phyloP scores from a whole-genome alignment of 2,329 filamentous ascomycete species.

The Teratosphaeria zuluensis region DNA sequence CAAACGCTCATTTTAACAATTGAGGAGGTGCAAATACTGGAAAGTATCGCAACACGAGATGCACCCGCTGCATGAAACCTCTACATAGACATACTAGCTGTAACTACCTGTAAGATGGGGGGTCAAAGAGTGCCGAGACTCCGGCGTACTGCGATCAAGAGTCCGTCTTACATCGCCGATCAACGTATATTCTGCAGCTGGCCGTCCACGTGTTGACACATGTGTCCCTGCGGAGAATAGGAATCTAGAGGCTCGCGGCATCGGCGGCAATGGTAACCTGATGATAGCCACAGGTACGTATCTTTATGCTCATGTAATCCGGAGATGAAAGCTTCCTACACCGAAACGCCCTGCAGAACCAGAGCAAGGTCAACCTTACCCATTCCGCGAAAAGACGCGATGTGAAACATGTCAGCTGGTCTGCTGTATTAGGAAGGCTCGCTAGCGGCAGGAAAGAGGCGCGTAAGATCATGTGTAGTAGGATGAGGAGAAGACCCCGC shows the following conservation, averaged over 20 bases:
- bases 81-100: no score
- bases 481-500: background rate
- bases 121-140: no score
- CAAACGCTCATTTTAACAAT: no score
- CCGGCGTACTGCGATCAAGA: no score
- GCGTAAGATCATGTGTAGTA: background rate
- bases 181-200: background rate
- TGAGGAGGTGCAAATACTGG: no score
- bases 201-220: background rate
- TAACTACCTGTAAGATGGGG: no score
- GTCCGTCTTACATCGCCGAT: no score
- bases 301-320: background rate
- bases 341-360: background rate
- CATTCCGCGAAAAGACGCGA: background rate
- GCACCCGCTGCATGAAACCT: no score
- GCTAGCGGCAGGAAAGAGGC: background rate
- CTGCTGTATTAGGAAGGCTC: background rate
- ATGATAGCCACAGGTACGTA: background rate
- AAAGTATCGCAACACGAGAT: no score
- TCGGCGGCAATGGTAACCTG: background rate
- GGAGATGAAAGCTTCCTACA: background rate
- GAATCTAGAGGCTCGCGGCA: background rate
- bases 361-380: background rate
- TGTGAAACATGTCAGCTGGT: background rate
- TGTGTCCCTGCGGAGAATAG: background rate